Conservation (phyloP, 768 basidiomycete species). For the Gloeophyllum trabeum region DNA sequence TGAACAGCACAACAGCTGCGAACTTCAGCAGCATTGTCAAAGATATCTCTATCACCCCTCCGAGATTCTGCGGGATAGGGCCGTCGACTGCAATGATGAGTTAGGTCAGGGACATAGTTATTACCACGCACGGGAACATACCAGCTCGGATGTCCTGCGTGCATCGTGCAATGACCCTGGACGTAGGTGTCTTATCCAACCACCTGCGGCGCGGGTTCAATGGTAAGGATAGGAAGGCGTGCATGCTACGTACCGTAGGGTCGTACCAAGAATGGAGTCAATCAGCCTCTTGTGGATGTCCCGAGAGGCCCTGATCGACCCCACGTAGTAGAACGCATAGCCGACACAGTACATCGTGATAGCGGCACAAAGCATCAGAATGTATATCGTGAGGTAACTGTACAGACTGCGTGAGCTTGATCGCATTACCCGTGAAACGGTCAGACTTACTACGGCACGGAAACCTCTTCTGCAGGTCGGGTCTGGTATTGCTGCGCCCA, state of each 20-base stretch:
- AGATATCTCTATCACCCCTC: slow-evolving; percentile 17
- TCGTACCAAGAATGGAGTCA: slow-evolving; percentile 43
- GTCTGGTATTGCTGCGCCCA: slow-evolving; percentile 32
- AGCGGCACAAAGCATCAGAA: slow-evolving; percentile 21
- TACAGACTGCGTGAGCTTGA: background rate
- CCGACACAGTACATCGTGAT: slow-evolving; percentile 21
- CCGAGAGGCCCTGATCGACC: slow-evolving; percentile 40
- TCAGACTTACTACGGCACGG: slow-evolving; percentile 20
- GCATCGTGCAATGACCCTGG: slow-evolving; percentile 54
- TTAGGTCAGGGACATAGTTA: no score
- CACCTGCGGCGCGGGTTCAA: slow-evolving; percentile 20
- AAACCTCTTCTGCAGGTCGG: slow-evolving; percentile 20
- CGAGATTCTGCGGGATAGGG: slow-evolving; percentile 16
- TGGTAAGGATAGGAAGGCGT: background rate
- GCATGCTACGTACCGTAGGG: slow-evolving; percentile 40
- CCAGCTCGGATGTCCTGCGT: slow-evolving; percentile 48
- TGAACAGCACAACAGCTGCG: slow-evolving; percentile 22
- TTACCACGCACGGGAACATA: slow-evolving; percentile 3
- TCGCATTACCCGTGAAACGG: background rate
- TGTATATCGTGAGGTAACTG: slow-evolving; percentile 40
- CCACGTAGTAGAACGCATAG: slow-evolving; percentile 27
- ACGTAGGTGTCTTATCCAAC: slow-evolving; percentile 37
- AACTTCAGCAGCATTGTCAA: slow-evolving; percentile 24
- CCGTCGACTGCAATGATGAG: slow-evolving; percentile 20
- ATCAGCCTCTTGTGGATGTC: slow-evolving; percentile 41